Conservation (phyloP, 768 basidiomycete species). For the Boletus rex-veris region DNA sequence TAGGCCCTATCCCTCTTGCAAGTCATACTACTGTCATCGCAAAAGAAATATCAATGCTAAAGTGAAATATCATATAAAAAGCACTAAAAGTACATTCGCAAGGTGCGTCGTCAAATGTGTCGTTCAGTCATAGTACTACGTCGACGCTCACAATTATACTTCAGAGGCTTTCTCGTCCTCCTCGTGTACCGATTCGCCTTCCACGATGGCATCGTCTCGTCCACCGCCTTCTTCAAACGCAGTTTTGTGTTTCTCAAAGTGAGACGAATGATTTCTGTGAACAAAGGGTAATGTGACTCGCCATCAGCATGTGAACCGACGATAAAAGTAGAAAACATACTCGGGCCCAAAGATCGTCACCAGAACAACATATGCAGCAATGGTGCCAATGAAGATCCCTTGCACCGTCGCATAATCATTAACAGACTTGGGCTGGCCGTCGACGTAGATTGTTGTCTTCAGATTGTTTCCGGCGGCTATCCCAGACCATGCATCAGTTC, state of each 20-base stretch:
- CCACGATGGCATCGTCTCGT: slow-evolving; percentile 45
- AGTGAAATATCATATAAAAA: neutral
- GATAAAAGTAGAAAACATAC: slow-evolving; percentile 37
- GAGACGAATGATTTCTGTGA: slow-evolving; percentile 63
- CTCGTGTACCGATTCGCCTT: slow-evolving; percentile 13
- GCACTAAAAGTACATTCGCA: neutral
- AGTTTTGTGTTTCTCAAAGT: slow-evolving; percentile 80
- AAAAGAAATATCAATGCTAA: no score
- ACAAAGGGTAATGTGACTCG: neutral
- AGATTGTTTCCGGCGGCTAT: slow-evolving; percentile 58
- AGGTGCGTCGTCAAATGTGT: neutral
- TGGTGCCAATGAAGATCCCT: slow-evolving; percentile 84
- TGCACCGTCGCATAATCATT: slow-evolving; percentile 75
- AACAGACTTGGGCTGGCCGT: slow-evolving; percentile 40
- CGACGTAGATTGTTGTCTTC: slow-evolving; percentile 43
- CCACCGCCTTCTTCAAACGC: slow-evolving; percentile 78
- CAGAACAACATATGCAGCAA: slow-evolving; percentile 72
- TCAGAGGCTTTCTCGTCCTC: slow-evolving; percentile 21
- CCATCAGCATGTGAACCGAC: neutral
- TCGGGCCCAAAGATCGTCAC: slow-evolving; percentile 78
- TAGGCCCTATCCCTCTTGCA: no score
- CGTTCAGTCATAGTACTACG: neutral
- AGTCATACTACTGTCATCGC: no score
- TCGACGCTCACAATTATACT: slow-evolving; percentile 2
- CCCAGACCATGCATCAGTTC: neutral